Base-by-base conservation (phyloP, 108 stramenopile genomes). In the Parietichytrium sp. region DNA sequence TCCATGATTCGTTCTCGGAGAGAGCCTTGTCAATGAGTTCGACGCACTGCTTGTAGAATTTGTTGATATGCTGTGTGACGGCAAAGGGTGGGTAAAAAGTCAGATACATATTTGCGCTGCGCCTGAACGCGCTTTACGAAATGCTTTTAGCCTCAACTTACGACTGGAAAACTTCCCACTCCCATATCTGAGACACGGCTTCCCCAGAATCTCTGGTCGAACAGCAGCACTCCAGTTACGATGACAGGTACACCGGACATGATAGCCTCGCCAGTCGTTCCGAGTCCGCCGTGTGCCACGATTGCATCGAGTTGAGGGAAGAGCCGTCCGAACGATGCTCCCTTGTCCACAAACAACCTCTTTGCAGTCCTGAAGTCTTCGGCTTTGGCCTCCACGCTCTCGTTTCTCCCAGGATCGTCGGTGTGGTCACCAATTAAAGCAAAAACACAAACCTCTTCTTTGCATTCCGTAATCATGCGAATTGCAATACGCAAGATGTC, bases 131-230 rank as follows among this genome's bases (percentile, higher is more conserved):
- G n/a, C n/a, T n/a, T n/a, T n/a, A n/a, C n/a, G n/a, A n/a, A n/a
- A n/a, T n/a, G n/a, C n/a, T n/a, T n/a, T n/a, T n/a, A n/a, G n/a
- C n/a, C n/a, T n/a, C n/a, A n/a, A n/a, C n/a, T n/a, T n/a, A n/a
- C n/a, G n/a, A 51, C 50, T 7, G 49, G 49, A 20, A 30, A 51
- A 0, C 49, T 48, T 7, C 79, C 79, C 7, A 79, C 31, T 18
- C 50, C 50, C 18, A 79, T 48, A 15, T 49, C 48, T 2, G 26
- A 29, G 50, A 48, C 49, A 29, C 79, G 48, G 8, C 49, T 26
- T 2, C 79, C 79, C 79, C 79, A 79, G 3, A 79, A 79, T 1
- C 79, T 25, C 79, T 79, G 79, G 3, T 79, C 79, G 20, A 79
- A 79, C 29, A 79, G 79, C 1, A 79, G 26, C 27, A 79, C 79